Evolutionary conservation across 805 yeast genomes (phyloP).

Genomic region (Teunomyces barrocoloradensis): DNA sequence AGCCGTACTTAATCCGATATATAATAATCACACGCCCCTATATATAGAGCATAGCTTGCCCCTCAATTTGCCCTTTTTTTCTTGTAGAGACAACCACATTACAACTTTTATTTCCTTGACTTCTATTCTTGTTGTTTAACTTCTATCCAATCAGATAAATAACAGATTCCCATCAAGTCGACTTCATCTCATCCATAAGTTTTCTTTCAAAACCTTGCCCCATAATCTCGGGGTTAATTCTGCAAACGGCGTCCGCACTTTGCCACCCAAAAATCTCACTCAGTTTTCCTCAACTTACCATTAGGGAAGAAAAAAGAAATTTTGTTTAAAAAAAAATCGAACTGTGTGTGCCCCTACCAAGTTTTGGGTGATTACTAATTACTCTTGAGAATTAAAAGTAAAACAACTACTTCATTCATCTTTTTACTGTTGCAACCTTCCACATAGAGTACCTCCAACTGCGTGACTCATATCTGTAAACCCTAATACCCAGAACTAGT

Average conservation of each 20-base stretch:
- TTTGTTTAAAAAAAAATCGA: background rate
- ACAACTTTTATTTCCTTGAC: no score
- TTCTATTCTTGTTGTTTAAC: background rate
- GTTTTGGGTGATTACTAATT: constrained; percentile 2
- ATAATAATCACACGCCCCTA: background rate
- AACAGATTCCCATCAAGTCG: background rate
- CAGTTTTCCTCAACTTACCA: background rate
- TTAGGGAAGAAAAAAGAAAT: background rate
- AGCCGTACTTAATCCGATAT: background rate
- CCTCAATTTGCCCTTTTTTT: no score
- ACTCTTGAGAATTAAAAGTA: background rate
- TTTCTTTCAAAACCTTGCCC: background rate
- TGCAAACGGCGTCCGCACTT: background rate
- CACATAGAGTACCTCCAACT: background rate
- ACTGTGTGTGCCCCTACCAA: background rate
- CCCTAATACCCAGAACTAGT: no score
- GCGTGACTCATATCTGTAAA: background rate
- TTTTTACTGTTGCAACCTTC: background rate
- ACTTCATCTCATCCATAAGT: background rate
- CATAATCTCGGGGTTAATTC: background rate
- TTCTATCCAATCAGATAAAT: background rate
- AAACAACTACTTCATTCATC: background rate
- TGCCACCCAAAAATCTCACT: constrained; percentile 1
- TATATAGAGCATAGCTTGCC: no score
- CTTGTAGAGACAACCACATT: no score